A percentile compares a stretch with the other conserved stretches of the same genome.
Conservation (phyloP, 2,329 filamentous ascomycete genomes). For the Sphaceloma murrayae region DNA sequence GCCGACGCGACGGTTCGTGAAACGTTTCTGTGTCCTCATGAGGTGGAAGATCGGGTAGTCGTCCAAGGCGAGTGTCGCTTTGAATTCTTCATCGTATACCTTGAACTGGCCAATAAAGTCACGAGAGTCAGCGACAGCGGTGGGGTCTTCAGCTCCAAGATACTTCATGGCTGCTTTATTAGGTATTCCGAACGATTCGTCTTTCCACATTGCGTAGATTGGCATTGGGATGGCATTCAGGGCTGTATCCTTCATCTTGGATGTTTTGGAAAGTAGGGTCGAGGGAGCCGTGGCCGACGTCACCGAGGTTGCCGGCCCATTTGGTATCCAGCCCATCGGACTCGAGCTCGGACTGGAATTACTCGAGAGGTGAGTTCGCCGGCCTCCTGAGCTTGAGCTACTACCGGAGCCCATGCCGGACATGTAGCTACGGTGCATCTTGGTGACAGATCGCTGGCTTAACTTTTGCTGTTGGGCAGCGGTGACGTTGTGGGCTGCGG, state of each 20-base stretch:
- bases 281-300: slow-evolving; percentile 26
- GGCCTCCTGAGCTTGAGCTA: slow-evolving; percentile 27
- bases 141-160: slow-evolving; percentile 29
- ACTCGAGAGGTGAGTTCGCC: slow-evolving; percentile 17
- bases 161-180: slow-evolving; percentile 52
- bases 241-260: slow-evolving; percentile 65
- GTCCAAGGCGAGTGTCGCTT: slow-evolving; percentile 43
- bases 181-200: slow-evolving; percentile 62
- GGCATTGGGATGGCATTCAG: slow-evolving; percentile 66
- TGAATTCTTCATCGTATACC: slow-evolving; percentile 59
- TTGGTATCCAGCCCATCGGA: slow-evolving; percentile 22
- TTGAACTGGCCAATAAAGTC: slow-evolving; percentile 52
- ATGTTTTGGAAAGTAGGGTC: slow-evolving; percentile 62
- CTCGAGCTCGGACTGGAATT: slow-evolving; percentile 16
- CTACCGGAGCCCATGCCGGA: slow-evolving; percentile 33
- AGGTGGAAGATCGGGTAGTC: slow-evolving; percentile 61
- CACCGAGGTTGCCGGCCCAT: slow-evolving; percentile 24
- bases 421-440: slow-evolving; percentile 31
- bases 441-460: slow-evolving; percentile 34
- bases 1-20: slow-evolving; percentile 52
- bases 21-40: slow-evolving; percentile 51
- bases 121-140: slow-evolving; percentile 31
- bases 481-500: slow-evolving; percentile 38
- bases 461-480: slow-evolving; percentile 16
- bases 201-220: slow-evolving; percentile 71